A percentile compares a stretch with the other conserved stretches of the same genome.
These are phyloP conservation scores for Aspergillus cejpii DNA, from an alignment of 2,329 filamentous ascomycete genomes.

Conservation along the genomic window DNA sequence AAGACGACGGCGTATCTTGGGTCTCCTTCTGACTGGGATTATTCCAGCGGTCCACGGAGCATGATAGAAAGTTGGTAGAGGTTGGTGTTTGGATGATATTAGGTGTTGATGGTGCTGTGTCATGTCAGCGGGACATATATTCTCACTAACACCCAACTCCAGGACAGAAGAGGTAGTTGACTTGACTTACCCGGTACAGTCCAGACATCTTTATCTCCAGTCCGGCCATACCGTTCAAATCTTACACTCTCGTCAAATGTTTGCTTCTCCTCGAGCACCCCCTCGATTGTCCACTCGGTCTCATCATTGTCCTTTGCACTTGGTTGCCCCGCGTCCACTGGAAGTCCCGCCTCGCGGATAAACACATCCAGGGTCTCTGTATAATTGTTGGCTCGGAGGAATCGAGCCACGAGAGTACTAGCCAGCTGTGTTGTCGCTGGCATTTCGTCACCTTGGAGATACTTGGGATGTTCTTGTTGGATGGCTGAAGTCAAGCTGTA, in stretches of 20 bases:
- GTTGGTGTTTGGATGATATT: conserved; percentile 40
- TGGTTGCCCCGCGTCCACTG: conserved; percentile 44
- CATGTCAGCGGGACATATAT: background rate
- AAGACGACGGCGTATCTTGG: conserved; percentile 12
- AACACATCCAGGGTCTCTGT: conserved; percentile 52
- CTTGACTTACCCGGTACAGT: conserved; percentile 38
- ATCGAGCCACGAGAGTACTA: conserved; percentile 39
- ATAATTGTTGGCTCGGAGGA: conserved; percentile 40
- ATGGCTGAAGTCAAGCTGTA: background rate
- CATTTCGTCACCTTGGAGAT: background rate
- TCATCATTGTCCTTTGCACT: conserved; percentile 18
- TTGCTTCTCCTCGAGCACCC: conserved; percentile 55
- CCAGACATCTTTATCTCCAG: conserved; percentile 44
- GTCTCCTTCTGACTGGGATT: conserved; percentile 10
- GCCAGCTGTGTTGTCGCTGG: conserved; percentile 13
- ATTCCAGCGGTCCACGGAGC: conserved; percentile 40
- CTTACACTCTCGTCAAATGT: conserved; percentile 50
- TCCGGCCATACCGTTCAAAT: conserved; percentile 50
- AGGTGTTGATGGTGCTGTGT: conserved; percentile 43
- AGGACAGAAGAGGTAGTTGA: background rate
- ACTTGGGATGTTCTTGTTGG: background rate
- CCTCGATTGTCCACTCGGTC: conserved; percentile 51
- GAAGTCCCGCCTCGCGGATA: conserved; percentile 50
- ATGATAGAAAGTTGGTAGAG: conserved; percentile 49
- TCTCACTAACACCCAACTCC: background rate